Conservation (phyloP, 345 rosid species). For the Pistacia integerrima region DNA sequence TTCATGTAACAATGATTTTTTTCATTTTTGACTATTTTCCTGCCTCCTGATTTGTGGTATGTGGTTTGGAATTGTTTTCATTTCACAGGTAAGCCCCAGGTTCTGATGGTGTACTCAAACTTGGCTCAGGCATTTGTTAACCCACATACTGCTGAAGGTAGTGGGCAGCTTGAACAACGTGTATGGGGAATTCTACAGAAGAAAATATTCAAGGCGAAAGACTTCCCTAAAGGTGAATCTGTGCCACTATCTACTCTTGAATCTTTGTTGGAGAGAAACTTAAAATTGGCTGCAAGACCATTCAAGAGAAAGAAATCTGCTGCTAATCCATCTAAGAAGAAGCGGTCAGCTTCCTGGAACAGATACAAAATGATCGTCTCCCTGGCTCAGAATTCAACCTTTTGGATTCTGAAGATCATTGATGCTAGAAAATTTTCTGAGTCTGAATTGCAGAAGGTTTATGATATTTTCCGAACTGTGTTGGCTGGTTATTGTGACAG, state of each 20-base stretch:
- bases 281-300: too few species aligned
- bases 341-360: conserved; percentile 70
- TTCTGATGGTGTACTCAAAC: conserved; percentile 77
- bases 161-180: too few species aligned
- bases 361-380: conserved; percentile 72
- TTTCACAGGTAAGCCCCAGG: conserved; percentile 70
- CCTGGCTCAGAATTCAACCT: conserved; percentile 74
- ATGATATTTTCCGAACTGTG: conserved; percentile 49
- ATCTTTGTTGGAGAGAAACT: conserved; percentile 80
- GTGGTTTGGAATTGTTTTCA: conserved; percentile 18
- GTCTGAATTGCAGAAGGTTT: conserved; percentile 57
- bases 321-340: too few species aligned
- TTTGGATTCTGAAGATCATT: conserved; percentile 78
- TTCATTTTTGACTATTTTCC: neutral
- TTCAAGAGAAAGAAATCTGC: too few species aligned
- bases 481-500: conserved; percentile 66
- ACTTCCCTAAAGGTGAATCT: too few species aligned
- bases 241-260: too few species aligned
- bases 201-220: too few species aligned
- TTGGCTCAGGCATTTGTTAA: conserved; percentile 79
- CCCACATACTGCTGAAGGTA: conserved; percentile 71
- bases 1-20: neutral
- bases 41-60: neutral
- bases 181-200: too few species aligned
- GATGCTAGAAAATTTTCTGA: conserved; percentile 58